Percentiles rank a stretch among this genome's conserved stretches.
Conservation (phyloP, 2,329 filamentous ascomycete genomes). For the Ceratocystis papillata region DNA sequence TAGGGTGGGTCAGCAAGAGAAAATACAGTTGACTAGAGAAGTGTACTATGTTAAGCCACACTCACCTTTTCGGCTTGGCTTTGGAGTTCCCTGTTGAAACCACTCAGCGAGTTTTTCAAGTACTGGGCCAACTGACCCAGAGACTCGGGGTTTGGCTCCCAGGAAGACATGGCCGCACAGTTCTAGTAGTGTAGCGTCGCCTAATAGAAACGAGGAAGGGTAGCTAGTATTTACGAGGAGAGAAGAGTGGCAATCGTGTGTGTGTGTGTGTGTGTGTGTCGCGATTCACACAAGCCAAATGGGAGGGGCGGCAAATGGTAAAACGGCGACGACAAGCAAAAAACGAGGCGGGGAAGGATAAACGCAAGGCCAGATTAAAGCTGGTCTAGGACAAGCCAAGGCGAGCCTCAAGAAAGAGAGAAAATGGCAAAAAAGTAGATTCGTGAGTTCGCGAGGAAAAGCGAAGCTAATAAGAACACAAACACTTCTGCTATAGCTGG, state of each 20-base stretch:
- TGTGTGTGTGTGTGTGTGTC: not conserved
- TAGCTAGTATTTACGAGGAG: not conserved
- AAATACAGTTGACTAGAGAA: not conserved
- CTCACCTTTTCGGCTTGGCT: slow-evolving; percentile 82
- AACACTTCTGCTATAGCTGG: slow-evolving; percentile 8
- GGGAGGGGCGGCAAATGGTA: not conserved
- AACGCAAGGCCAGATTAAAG: slow-evolving; percentile 8
- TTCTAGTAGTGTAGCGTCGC: not conserved
- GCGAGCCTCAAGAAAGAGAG: not conserved
- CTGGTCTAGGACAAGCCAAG: not conserved
- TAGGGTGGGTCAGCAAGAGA: slow-evolving; percentile 33
- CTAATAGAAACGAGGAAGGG: not conserved
- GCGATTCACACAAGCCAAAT: not conserved
- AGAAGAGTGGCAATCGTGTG: not conserved
- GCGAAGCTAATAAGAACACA: not conserved
- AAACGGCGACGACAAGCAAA: not conserved
- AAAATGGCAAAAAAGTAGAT: slow-evolving; percentile 1
- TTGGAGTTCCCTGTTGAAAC: slow-evolving; percentile 65
- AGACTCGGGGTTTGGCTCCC: slow-evolving; percentile 82
- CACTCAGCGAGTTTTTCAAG: slow-evolving; percentile 84
- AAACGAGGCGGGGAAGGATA: slow-evolving; percentile 12
- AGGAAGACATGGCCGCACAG: slow-evolving; percentile 54
- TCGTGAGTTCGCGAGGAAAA: not conserved
- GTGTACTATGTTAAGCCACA: not conserved
- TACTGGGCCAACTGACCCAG: slow-evolving; percentile 80